Percentiles rank a stretch among this genome's conserved stretches.
phyloP scores from a whole-genome alignment of 257 asterid genomes.

The Nicotiana benthamiana region DNA sequence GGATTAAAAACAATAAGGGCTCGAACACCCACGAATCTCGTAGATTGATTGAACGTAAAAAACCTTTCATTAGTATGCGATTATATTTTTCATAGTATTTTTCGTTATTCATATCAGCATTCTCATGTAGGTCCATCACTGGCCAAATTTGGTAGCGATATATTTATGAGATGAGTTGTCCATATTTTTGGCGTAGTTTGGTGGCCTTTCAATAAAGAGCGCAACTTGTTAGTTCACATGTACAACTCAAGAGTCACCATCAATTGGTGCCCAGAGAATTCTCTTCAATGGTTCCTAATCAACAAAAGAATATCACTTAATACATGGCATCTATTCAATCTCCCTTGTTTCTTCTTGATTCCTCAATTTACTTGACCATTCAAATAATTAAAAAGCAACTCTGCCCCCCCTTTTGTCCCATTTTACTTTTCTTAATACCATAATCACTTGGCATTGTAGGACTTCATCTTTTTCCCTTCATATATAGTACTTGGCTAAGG shows the following conservation, averaged over 20 bases:
- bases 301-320: not conserved
- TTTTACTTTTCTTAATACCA: no score
- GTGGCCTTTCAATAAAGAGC: not conserved
- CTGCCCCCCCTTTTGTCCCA: not conserved
- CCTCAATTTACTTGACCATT: not conserved
- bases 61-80: no score
- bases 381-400: not conserved
- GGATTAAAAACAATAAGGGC: no score
- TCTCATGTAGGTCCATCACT: no score
- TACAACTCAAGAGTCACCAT: not conserved
- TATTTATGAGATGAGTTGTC: not conserved
- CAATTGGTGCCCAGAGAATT: not conserved
- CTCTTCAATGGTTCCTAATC: not conserved
- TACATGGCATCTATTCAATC: not conserved
- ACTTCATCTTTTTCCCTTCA: no score
- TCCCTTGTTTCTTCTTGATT: not conserved
- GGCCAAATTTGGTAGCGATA: not conserved
- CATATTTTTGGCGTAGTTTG: not conserved
- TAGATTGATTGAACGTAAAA: no score
- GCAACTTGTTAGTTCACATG: slow-evolving; percentile 3
- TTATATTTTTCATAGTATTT: no score
- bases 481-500: no score
- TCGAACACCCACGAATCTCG: no score
- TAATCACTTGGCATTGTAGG: no score
- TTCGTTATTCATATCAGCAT: no score